These are phyloP conservation scores for Coemansia sp. DNA, from an alignment of 192 early-diverging fungal species.

Conservation along the genomic window DNA sequence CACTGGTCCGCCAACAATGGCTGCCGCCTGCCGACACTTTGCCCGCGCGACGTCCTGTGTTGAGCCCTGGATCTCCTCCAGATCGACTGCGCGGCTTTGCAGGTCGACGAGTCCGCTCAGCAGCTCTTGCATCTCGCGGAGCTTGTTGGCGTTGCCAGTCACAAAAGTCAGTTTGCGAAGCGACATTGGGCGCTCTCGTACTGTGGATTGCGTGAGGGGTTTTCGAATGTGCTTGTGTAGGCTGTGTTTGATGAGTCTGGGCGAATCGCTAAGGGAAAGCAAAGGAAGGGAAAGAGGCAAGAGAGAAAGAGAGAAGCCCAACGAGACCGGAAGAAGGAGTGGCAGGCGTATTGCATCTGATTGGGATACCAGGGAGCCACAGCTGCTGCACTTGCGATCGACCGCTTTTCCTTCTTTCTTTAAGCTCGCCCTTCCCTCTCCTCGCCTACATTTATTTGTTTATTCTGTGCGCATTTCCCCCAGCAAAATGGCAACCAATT, in stretches of 20 bases:
- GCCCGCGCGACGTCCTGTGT: constrained; percentile 69
- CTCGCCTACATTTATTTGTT: too few species aligned
- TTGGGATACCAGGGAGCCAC: too few species aligned
- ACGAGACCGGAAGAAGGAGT: too few species aligned
- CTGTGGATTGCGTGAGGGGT: too few species aligned
- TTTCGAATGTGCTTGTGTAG: too few species aligned
- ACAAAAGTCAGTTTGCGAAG: constrained; percentile 71
- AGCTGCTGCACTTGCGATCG: too few species aligned
- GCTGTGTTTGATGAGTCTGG: too few species aligned
- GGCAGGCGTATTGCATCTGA: too few species aligned
- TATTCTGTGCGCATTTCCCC: too few species aligned
- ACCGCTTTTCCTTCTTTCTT: background rate
- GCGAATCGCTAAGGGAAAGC: too few species aligned
- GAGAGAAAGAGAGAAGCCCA: too few species aligned
- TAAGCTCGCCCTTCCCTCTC: background rate
- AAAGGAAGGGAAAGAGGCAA: too few species aligned
- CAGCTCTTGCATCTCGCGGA: constrained; percentile 83
- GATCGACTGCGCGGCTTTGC: constrained; percentile 65
- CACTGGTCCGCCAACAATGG: constrained; percentile 62
- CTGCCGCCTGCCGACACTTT: constrained; percentile 77
- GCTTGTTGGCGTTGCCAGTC: constrained; percentile 96
- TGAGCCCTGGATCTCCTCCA: constrained; percentile 93
- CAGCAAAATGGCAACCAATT: background rate
- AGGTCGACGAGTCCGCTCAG: constrained; percentile 64
- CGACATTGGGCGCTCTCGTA: constrained; percentile 22